phyloP scores from a whole-genome alignment of 2,329 filamentous ascomycete genomes.

The Penicillium sumatraense region DNA sequence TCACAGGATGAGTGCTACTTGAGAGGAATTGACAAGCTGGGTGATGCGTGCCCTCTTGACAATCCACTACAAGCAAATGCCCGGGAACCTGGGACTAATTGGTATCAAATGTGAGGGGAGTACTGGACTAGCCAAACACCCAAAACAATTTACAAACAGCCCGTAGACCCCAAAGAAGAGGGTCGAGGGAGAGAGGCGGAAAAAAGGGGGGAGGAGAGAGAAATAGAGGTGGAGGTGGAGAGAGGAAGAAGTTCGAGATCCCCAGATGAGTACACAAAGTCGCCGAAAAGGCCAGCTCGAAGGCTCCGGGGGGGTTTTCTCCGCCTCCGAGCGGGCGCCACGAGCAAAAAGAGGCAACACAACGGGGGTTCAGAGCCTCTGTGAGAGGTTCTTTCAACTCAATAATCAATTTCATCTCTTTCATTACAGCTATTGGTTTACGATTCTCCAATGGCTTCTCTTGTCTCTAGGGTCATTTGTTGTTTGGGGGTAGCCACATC shows the following conservation, averaged over 20 bases:
- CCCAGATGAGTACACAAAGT: constrained; percentile 30
- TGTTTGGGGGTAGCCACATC: neutral
- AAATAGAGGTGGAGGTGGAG: constrained; percentile 16
- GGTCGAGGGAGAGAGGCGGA: constrained; percentile 7
- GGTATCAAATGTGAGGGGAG: constrained; percentile 5
- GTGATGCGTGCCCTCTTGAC: constrained; percentile 5
- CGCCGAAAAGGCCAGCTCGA: constrained; percentile 32
- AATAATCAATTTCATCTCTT: neutral
- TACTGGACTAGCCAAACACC: constrained; percentile 18
- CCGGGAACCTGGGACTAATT: constrained; percentile 7
- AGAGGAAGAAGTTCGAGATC: constrained; percentile 24
- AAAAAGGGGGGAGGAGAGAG: constrained; percentile 10
- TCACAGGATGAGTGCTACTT: constrained; percentile 12
- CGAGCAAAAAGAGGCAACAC: no score
- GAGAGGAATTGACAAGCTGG: constrained; percentile 10
- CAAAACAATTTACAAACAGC: constrained; percentile 22
- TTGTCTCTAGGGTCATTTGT: neutral
- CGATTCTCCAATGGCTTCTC: neutral
- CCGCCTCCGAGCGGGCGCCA: constrained; percentile 20
- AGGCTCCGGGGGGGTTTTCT: constrained; percentile 32
- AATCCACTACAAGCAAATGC: constrained; percentile 13
- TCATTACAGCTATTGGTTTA: neutral
- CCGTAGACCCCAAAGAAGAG: constrained; percentile 20
- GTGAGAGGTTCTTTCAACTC: no score
- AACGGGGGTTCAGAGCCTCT: no score